Base-by-base conservation (phyloP, 495 filamentous ascomycete genomes). In the Xylaria venustula region DNA sequence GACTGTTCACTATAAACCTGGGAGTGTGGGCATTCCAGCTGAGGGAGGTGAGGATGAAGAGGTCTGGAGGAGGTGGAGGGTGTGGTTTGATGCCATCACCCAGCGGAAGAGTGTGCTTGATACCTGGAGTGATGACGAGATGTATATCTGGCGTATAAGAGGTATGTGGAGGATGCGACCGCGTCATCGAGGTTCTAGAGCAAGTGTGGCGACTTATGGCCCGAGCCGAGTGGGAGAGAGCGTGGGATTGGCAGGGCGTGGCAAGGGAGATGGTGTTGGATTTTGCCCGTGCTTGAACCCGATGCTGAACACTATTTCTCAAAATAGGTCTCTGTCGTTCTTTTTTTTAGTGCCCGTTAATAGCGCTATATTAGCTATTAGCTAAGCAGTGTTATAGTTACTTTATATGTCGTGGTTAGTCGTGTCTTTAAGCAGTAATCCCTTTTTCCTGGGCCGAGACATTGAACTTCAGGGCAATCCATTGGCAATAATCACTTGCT, bases 231-330 rank as follows among this genome's bases (percentile, higher is more conserved):
- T 90, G 92, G 74, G 78, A 83, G 36, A 87, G 84, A 48, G 84
- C 81, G 34, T 97, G 92, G 92, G 92, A 97, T 72, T 96, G 92
- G 92, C 90, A 95, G 69, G 85, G 82, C 46, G 88, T 96, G 54
- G 91, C 92, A 41, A 78, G 82, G 34, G 74, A 83, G 22, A 87
- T 92, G 81, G 88, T 87, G 22, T 86, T 90, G 76, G 91, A 96
- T 73, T 95, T 96, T 71, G 77, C 94, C n/a, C 77, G 77, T 64
- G 74, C 73, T 30, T 80, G 53, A 73, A 57, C n/a, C n/a, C n/a
- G n/a, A n/a, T n/a, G n/a, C n/a, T n/a, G n/a, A n/a, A n/a, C n/a
- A n/a, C n/a, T n/a, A n/a, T n/a, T n/a, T n/a, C n/a, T n/a, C n/a
- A n/a, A n/a, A n/a, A n/a, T n/a, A n/a, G n/a, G n/a, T n/a, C n/a